Percentiles rank a stretch among this genome's conserved stretches.
Evolutionary conservation across 169 alveolate species (phyloP).

Genomic region (Cryptosporidium ryanae): DNA sequence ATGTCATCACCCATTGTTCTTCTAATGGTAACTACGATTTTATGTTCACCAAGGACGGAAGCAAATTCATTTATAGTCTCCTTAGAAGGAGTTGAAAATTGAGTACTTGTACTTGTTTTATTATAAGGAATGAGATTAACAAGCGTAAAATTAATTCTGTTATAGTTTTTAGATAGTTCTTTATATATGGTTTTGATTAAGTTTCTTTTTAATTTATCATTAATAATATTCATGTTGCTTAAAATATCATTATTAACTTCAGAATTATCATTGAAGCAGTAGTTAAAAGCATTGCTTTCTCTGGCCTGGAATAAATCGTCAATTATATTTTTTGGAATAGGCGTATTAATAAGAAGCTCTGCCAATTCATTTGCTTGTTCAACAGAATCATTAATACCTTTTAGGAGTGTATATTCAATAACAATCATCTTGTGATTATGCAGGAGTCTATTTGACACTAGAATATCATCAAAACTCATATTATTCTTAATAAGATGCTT

Average conservation of each 20-base stretch:
- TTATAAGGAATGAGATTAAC: conserved; percentile 67
- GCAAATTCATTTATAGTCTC: conserved; percentile 17
- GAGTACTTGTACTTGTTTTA: conserved; percentile 21
- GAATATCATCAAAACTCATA: conserved; percentile 19
- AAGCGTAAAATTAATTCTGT: conserved; percentile 45
- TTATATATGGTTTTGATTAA: conserved; percentile 7
- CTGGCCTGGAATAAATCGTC: conserved; percentile 9
- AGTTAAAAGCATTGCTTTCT: neutral
- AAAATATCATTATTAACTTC: neutral
- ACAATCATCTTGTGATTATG: conserved; percentile 67
- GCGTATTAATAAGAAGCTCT: conserved; percentile 59
- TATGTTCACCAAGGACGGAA: conserved; percentile 1
- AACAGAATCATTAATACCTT: conserved; percentile 76
- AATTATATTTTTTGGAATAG: conserved; percentile 31
- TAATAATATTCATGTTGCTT: neutral
- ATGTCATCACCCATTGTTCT: conserved; percentile 53
- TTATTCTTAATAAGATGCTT: neutral
- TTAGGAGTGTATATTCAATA: conserved; percentile 76
- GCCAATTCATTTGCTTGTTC: conserved; percentile 77
- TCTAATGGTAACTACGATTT: conserved; percentile 47
- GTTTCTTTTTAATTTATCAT: conserved; percentile 17
- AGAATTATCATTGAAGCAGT: neutral
- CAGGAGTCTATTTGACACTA: conserved; percentile 22
- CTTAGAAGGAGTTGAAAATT: conserved; percentile 55
- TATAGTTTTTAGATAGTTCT: conserved; percentile 28